Evolutionary conservation across 2,329 filamentous ascomycete genomes (phyloP).

Genomic region (Penicillium vulpinum): DNA sequence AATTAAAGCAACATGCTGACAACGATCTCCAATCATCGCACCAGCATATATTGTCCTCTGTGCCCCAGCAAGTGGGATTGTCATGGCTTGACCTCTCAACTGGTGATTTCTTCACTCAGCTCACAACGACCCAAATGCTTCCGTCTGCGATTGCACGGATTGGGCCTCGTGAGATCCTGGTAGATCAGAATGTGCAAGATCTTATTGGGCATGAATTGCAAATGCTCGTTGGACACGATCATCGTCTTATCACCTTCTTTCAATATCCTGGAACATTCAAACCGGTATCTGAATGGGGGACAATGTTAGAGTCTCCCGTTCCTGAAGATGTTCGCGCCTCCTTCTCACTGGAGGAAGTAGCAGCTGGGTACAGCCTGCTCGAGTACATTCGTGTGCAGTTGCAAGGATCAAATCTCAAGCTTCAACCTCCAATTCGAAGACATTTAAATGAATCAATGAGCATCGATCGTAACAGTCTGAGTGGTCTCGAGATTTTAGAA

Average conservation of each 20-base stretch:
- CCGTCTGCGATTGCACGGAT: constrained; percentile 82
- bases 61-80: constrained; percentile 63
- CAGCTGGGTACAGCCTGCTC: constrained; percentile 76
- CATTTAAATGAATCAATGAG: constrained; percentile 76
- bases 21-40: constrained; percentile 18
- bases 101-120: constrained; percentile 87
- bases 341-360: constrained; percentile 70
- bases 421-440: constrained; percentile 78
- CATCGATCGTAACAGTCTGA: constrained; percentile 89
- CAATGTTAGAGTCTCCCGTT: constrained; percentile 75
- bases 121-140: constrained; percentile 67
- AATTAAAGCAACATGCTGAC: constrained; percentile 22
- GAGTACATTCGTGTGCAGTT: constrained; percentile 80
- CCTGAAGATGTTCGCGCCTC: constrained; percentile 51
- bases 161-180: constrained; percentile 77
- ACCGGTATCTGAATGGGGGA: constrained; percentile 65
- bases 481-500: constrained; percentile 82
- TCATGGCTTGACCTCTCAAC: constrained; percentile 96
- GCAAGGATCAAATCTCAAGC: constrained; percentile 73
- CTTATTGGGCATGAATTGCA: constrained; percentile 63
- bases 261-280: constrained; percentile 46
- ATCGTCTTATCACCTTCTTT: constrained; percentile 74
- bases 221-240: constrained; percentile 70
- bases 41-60: constrained; percentile 32
- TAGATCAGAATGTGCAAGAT: constrained; percentile 64